Base-by-base conservation (phyloP, 2,329 filamentous ascomycete genomes). In the Chaetomium olivaceum region DNA sequence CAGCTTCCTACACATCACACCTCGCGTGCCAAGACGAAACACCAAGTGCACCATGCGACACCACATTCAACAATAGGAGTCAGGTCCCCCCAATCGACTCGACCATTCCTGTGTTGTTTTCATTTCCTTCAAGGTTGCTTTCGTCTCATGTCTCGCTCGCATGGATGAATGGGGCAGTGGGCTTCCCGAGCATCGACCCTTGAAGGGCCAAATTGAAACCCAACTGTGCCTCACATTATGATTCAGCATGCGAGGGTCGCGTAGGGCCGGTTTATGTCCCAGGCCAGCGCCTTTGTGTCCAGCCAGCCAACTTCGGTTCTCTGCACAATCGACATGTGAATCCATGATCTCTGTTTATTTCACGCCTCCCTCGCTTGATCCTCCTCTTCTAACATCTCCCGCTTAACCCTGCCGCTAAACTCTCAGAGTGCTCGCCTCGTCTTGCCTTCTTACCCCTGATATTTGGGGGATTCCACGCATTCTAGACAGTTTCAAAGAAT, bases 21-120 rank as follows among this genome's bases (percentile, higher is more conserved):
- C 6, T 48, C 46, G 46, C 5, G 1, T 23, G 43, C 58, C 58
- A 59, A 59, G 58, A 59, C 58, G 58, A 61, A 61, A 61, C 58
- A 39, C 48, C 14, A 19, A 21, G 14, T 39, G 58, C 58, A 61
- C 39, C 39, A 16, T 43, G 39, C 39, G 16, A 61, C 46, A 29
- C 58, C 25, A 27, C 58, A 19, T 51, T 14, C 25, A 29, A 3
- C 25, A n/a, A 11, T n/a, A 12, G 46, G 46, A n/a, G 46, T 21
- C n/a, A 48, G 8, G n/a, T 19, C n/a, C n/a, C 4, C n/a, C n/a
- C 27, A 29, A 21, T 21, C n/a, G 4, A 21, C n/a, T 48, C 4
- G n/a, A 4, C 43, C 43, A 21, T 9, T 48, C 43, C 6, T 9
- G 43, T 9, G 4, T 21, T 48, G 19, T 48, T 21, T 7, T 21